Evolutionary conservation across 768 basidiomycete genomes (phyloP).

Genomic region (Termitomyces sp.): DNA sequence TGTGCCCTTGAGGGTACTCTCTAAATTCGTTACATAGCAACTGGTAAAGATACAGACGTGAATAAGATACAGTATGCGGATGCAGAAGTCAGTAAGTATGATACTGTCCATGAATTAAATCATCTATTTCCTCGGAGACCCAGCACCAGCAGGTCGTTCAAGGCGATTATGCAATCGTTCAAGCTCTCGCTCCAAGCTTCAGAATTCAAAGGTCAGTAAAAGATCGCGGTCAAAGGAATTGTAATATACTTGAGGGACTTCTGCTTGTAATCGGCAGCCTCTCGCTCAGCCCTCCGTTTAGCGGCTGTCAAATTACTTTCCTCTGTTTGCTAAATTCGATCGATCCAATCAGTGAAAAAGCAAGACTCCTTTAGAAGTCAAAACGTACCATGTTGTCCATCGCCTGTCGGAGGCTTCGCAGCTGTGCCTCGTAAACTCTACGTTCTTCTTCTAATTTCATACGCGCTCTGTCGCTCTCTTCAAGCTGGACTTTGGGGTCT

Average conservation of each 20-base stretch:
- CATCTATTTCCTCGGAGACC: constrained; percentile 26
- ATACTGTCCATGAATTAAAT: constrained; percentile 7
- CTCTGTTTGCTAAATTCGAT: constrained; percentile 52
- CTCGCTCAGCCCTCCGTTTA: constrained; percentile 73
- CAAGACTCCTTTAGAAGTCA: background rate
- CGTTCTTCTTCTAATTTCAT: constrained; percentile 61
- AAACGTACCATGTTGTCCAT: constrained; percentile 58
- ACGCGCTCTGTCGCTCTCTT: constrained; percentile 59
- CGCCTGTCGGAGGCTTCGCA: constrained; percentile 47
- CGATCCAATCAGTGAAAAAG: background rate
- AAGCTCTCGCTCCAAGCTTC: constrained; percentile 60
- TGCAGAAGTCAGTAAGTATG: constrained; percentile 3
- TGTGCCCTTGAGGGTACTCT: background rate
- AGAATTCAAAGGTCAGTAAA: background rate
- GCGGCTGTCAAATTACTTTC: constrained; percentile 62
- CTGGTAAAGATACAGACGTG: constrained; percentile 14
- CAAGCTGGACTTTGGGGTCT: constrained; percentile 48
- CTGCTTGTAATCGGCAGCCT: constrained; percentile 70
- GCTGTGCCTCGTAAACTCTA: constrained; percentile 50
- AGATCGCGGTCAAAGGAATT: background rate
- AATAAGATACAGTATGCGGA: constrained; percentile 13
- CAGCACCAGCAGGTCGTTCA: constrained; percentile 45
- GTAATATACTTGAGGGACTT: constrained; percentile 54
- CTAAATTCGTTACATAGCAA: constrained; percentile 8
- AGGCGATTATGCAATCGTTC: constrained; percentile 62